A percentile compares a stretch with the other conserved stretches of the same genome.
Evolutionary conservation across 73 alveolate species (phyloP).

Genomic region (Paramecium octaurelia): DNA sequence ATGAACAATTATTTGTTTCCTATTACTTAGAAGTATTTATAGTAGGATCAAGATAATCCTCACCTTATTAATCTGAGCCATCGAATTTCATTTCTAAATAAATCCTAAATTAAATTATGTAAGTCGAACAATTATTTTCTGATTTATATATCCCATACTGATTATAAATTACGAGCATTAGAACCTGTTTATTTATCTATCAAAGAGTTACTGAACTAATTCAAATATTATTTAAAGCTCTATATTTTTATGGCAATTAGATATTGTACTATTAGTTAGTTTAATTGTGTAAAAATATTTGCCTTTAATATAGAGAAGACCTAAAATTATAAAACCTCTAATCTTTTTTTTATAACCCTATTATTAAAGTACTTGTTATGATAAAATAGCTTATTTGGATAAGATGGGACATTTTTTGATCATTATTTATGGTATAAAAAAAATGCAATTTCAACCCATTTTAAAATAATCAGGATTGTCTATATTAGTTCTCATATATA

Average conservation of each 20-base stretch:
- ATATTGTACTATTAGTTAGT: background rate
- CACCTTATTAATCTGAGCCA: background rate
- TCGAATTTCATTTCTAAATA: background rate
- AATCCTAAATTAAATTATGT: background rate
- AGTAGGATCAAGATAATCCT: background rate
- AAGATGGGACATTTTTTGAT: background rate
- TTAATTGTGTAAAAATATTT: background rate
- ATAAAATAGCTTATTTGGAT: background rate
- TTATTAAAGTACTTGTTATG: background rate
- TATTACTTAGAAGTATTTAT: background rate
- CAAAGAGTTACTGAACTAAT: background rate
- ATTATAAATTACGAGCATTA: background rate
- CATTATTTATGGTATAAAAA: background rate
- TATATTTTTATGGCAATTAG: background rate
- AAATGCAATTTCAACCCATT: background rate
- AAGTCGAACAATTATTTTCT: background rate
- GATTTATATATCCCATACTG: background rate
- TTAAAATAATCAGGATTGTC: background rate
- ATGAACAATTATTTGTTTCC: background rate
- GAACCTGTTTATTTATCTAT: background rate
- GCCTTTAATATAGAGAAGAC: background rate
- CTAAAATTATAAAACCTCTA: background rate
- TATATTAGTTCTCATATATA: background rate
- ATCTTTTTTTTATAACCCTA: background rate
- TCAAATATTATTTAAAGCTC: background rate